Conservation (phyloP, 495 filamentous ascomycete genomes). For the Penicillium alfredii region DNA sequence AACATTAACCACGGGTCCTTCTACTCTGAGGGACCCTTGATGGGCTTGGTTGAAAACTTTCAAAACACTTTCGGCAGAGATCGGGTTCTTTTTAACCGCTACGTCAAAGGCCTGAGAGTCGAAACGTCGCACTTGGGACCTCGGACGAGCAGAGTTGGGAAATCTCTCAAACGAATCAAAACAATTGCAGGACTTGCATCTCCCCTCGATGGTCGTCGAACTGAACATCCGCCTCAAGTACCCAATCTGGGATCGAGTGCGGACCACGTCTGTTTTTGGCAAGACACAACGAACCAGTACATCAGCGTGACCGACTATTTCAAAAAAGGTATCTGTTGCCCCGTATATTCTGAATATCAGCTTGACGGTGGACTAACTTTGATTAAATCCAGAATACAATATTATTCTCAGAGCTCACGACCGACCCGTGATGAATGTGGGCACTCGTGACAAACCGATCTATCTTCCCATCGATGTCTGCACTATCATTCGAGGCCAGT, state of each 20-base stretch:
- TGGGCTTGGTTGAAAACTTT: constrained; percentile 18
- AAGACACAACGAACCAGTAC: constrained; percentile 1
- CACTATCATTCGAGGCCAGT: constrained; percentile 55
- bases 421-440: constrained; percentile 63
- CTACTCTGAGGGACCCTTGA: constrained; percentile 27
- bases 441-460: constrained; percentile 42
- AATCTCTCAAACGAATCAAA: not conserved
- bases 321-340: constrained; percentile 5
- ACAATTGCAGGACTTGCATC: constrained; percentile 11
- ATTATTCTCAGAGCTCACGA: constrained; percentile 3
- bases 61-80: not conserved
- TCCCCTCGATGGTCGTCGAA: constrained; percentile 3
- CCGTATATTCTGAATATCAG: not conserved
- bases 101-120: constrained; percentile 10
- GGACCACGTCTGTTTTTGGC: constrained; percentile 11
- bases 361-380: not conserved
- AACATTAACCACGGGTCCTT: constrained; percentile 42
- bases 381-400: constrained; percentile 9
- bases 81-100: constrained; percentile 1
- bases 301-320: constrained; percentile 16
- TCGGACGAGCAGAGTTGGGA: not conserved
- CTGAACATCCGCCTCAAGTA: constrained; percentile 2
- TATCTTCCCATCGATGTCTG: constrained; percentile 62
- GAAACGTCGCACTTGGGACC: constrained; percentile 5
- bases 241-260: constrained; percentile 2